Evolutionary conservation across 345 rosid species (phyloP), one percentile per base, ranked within the genome.

Genomic region (Citrus unshiu): DNA sequence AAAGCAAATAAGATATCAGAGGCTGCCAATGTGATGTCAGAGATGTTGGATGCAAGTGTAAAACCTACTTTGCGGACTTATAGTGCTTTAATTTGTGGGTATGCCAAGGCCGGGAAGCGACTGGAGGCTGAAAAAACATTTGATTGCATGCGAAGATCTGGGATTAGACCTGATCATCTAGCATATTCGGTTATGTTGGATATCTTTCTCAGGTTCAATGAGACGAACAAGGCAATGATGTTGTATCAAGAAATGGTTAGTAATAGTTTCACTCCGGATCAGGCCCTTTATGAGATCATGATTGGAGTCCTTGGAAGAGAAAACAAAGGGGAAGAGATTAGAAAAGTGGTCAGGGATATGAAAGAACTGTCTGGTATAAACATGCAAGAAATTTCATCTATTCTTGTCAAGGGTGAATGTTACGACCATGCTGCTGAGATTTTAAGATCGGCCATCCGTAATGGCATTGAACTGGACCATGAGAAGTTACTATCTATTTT

Each of bases 11-110:
- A 82, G 84, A 88, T 89, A 43, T 84, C 58, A 32, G 95, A 95
- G 81, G 98, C 97, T 46, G 91, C 93, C 59, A 84, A 79, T 40
- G 79, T 95, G 39, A 91, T 95, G 99, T 89, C 96, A 18, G 97
- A 95, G 90, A 95, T 95, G 99, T 80, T 93, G 89, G 91, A 91
- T 68, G 78, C 80, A 4, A 93, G 93, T 71, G 89, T 95, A 46
- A 95, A 90, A 81, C 99, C 99, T 49, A 92, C 94, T 72, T 82
- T 95, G 80, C 88, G 85, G 81, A 95, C 99, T 49, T 95, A 89
- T 65, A 95, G 96, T 87, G 99, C 99, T 80, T 91, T 95, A 75
- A 89, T 95, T 77, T 92, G 97, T 84, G 99, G 96, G 72, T 95
- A 91, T 88, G 97, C 99, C 35, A 95, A 90, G 93, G 93, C 94